Base-by-base conservation (phyloP, 2,329 filamentous ascomycete species). In the Verticillium klebahnii region DNA sequence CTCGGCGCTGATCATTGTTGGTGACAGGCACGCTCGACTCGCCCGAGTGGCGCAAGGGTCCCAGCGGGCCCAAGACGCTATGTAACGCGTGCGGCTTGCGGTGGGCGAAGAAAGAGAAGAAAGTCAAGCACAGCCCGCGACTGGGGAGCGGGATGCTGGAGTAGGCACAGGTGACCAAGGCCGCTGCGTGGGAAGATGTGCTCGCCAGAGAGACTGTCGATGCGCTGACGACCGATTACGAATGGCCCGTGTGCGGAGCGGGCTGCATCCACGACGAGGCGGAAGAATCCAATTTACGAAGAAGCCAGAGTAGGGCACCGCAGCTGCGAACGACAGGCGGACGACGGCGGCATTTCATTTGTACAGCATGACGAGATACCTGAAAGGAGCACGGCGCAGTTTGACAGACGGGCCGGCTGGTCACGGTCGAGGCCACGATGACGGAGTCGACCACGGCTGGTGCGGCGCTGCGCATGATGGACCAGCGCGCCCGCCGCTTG, bases 11-110 rank as follows among this genome's bases (percentile, higher is more conserved):
- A 50, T 23, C 4, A n/a, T 14, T 23, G n/a, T n/a, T 8, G n/a
- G 34, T 29, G 25, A 34, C 64, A 89, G 86, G 85, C 37, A 97
- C 92, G 0, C 82, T 96, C 50, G 93, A 97, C 71, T 96, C 92
- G 17, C 94, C 94, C 0, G 94, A 98, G 79, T 98, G 94, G 94
- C 61, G 94, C 65, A 97, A 97, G 74, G 94, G 94, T 0, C 94
- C 94, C 0, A 92, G 86, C 65, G 94, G 94, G 2, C 93, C 93
- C 1, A 97, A 98, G 76, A 97, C 94, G 9, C 79, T 98, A 14
- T 98, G 94, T 76, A 98, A 98, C 77, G 94, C 94, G 8, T 98
- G 94, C 72, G 94, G 94, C 40, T 78, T 90, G 34, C 81, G 87
- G 59, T 90, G 87, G 87, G 87, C 87, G 17, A 87, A 91, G 85